Conservation (phyloP, 2,329 filamentous ascomycete species). For the Ceratocystis lukuohia region DNA sequence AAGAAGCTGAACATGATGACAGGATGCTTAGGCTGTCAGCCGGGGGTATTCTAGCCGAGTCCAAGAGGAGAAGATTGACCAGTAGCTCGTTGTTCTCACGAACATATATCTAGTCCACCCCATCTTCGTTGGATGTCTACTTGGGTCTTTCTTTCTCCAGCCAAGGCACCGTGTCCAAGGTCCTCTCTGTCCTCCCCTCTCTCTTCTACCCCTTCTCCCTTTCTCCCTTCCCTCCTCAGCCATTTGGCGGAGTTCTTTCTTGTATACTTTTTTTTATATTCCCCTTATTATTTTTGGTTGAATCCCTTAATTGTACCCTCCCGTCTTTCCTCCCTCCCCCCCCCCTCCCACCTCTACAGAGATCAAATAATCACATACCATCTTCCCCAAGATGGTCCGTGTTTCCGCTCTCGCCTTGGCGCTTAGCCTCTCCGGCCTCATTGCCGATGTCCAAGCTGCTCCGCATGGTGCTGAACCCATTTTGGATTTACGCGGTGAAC, state of each 20-base stretch:
- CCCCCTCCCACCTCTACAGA: neutral
- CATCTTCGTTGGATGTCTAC: neutral
- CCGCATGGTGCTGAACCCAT: neutral
- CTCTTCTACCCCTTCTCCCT: neutral
- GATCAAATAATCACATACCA: neutral
- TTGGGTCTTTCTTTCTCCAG: neutral
- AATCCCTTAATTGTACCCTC: neutral
- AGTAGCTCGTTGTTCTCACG: neutral
- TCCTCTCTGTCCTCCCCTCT: neutral
- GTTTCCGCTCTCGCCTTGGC: neutral
- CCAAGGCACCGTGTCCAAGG: conserved; percentile 3
- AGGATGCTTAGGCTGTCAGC: neutral
- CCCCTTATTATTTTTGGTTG: neutral
- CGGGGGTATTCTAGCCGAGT: neutral
- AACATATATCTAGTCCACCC: neutral
- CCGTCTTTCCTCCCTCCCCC: neutral
- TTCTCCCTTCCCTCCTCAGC: neutral
- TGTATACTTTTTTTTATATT: neutral
- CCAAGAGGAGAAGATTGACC: neutral
- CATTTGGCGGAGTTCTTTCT: neutral
- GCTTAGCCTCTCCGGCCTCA: neutral
- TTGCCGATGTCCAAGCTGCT: neutral
- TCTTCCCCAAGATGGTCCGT: neutral
- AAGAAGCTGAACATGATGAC: neutral
- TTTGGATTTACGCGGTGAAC: neutral